phyloP scores from a whole-genome alignment of 169 alveolate genomes.

The Plasmodium falciparum region DNA sequence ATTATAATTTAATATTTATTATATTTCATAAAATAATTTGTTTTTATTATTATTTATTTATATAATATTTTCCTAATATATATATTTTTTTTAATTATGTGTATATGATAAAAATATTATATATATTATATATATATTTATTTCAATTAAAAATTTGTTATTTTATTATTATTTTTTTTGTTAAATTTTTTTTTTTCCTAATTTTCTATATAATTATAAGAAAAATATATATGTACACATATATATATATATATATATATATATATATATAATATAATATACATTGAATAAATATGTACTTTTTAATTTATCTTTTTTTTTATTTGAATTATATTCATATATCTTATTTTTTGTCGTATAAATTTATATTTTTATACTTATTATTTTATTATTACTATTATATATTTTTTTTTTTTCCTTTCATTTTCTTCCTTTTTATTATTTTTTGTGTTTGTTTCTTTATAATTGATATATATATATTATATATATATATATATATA shows the following conservation, averaged over 20 bases:
- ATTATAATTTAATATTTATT: no score
- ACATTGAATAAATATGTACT: slow-evolving; percentile 1
- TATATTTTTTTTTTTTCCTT: background rate
- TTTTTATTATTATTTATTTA: no score
- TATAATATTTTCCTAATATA: background rate
- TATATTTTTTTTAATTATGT: background rate
- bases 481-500: background rate
- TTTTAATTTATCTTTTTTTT: background rate
- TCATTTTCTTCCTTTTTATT: background rate
- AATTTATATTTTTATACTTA: background rate
- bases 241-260: slow-evolving; percentile 3
- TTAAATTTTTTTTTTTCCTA: no score
- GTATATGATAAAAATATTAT: background rate
- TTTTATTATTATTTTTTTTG: no score
- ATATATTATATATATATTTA: background rate
- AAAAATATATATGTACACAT: background rate
- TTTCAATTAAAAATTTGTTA: no score
- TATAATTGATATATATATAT: background rate
- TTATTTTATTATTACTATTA: background rate
- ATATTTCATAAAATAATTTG: no score
- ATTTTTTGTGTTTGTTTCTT: slow-evolving; percentile 3
- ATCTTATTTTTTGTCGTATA: background rate
- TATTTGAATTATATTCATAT: slow-evolving; percentile 2
- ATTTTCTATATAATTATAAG: no score
- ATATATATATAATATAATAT: background rate